Base-by-base conservation (phyloP, 2,329 filamentous ascomycete species). In the Aspergillus sp. region DNA sequence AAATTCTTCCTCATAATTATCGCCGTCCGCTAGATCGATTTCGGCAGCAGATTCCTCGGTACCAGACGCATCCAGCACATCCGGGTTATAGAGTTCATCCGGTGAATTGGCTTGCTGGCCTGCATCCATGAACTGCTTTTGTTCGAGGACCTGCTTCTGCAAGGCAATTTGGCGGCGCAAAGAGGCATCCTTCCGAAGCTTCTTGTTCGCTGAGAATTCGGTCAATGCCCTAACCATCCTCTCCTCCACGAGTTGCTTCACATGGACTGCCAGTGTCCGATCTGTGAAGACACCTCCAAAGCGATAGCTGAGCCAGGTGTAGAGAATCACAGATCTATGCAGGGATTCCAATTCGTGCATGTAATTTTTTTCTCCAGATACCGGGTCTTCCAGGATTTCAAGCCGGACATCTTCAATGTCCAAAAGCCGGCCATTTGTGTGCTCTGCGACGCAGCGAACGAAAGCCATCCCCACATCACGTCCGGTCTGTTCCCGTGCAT, bases 261-360 rank as follows among this genome's bases (percentile, higher is more conserved):
- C 85, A 70, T 96, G 87, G 62, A 90, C 88, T 0, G 91, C 92
- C 44, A 96, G 80, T 0, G 80, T 79, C 66, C 93, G 85, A 62
- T 88, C 90, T 6, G 79, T 83, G 73, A 97, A 96, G 51, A 96
- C 82, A 49, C 90, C 90, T 3, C 86, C 82, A 73, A 93, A 96
- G 6, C 93, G 88, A 74, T 93, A 98, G 66, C 90, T 93, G 15
- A 99, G 81, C 95, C 95, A 99, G 2, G 96, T 82, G 70, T 98
- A 99, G 47, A 93, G 78, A 45, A 93, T 91, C 39, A 99, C 79
- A 27, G 86, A 81, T 67, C 90, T 90, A 77, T 99, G 95, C 15
- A 99, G 81, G 3, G 78, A 73, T 72, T 99, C 95, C 19, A 98
- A 79, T 8, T 80, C 76, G 55, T 79, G 78, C 11, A 99, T 80